Evolutionary conservation across 2,329 filamentous ascomycete genomes (phyloP).

Genomic region (Fusarium clavum): DNA sequence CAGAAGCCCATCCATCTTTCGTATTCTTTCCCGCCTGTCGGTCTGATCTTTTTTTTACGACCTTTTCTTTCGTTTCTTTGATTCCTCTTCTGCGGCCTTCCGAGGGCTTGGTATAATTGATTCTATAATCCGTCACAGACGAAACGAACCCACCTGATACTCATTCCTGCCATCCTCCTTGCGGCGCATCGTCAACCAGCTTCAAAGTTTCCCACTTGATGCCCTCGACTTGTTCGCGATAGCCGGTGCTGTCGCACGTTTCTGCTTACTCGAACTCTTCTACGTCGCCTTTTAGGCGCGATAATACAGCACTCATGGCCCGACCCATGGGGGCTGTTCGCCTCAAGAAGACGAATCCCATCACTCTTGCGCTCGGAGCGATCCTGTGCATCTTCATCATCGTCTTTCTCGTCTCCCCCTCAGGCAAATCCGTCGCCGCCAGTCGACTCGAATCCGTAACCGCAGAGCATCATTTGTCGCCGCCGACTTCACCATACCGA

Average conservation of each 20-base stretch:
- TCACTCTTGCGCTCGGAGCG: conserved; percentile 78
- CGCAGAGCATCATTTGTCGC: conserved; percentile 58
- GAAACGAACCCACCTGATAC: neutral
- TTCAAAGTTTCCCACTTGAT: conserved; percentile 38
- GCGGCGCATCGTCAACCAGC: conserved; percentile 25
- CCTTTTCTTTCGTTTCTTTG: conserved; percentile 21
- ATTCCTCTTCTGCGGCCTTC: conserved; percentile 3
- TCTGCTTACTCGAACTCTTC: neutral
- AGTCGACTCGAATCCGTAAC: conserved; percentile 60
- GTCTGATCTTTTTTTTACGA: conserved; percentile 32
- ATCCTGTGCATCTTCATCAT: conserved; percentile 79
- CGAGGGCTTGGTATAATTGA: neutral
- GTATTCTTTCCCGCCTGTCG: conserved; percentile 41
- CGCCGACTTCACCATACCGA: conserved; percentile 58
- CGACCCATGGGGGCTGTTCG: conserved; percentile 73
- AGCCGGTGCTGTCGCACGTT: conserved; percentile 37
- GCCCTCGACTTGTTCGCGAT: conserved; percentile 37
- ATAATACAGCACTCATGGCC: conserved; percentile 58
- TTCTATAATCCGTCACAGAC: neutral
- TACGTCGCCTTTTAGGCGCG: conserved; percentile 7
- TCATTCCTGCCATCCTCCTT: conserved; percentile 16
- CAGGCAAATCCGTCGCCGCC: conserved; percentile 62
- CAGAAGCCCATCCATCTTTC: conserved; percentile 40
- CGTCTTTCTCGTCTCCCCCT: conserved; percentile 69
- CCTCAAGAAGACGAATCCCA: conserved; percentile 82